These are phyloP conservation scores for Cyclotella choctawhatcheeana DNA, from an alignment of 108 stramenopile genomes.

Conservation along the genomic window DNA sequence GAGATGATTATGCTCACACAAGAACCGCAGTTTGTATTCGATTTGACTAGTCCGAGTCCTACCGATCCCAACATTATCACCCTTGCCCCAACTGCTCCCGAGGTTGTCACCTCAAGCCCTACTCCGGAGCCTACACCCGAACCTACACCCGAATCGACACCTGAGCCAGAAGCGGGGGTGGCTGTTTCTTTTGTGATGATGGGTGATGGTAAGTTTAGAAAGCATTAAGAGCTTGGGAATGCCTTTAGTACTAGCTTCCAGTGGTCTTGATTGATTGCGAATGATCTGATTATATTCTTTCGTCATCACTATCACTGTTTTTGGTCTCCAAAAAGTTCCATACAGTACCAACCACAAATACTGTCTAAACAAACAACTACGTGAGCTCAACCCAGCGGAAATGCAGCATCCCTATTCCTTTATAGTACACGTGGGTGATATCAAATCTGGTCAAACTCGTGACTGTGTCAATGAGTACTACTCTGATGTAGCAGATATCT, in stretches of 20 bases:
- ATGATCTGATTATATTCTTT: background rate
- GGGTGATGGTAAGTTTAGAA: slow-evolving; percentile 19
- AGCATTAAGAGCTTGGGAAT: background rate
- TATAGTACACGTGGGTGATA: slow-evolving; percentile 27
- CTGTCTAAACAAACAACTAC: slow-evolving; percentile 24
- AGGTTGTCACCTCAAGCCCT: background rate
- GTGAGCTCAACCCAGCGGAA: slow-evolving; percentile 10
- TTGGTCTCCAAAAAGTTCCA: background rate
- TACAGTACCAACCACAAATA: slow-evolving; percentile 25
- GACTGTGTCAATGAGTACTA: slow-evolving; percentile 12
- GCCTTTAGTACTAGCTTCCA: too few species aligned
- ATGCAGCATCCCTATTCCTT: slow-evolving; percentile 12
- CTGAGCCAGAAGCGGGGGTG: background rate
- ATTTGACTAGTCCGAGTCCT: too few species aligned
- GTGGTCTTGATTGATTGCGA: background rate
- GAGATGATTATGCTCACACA: background rate
- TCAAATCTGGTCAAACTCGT: slow-evolving; percentile 24
- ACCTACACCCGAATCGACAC: background rate
- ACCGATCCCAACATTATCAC: too few species aligned
- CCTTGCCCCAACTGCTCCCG: too few species aligned
- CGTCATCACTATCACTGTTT: background rate
- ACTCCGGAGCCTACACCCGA: background rate
- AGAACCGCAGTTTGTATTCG: too few species aligned
- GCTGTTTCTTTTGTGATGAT: slow-evolving; percentile 12
- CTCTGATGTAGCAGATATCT: slow-evolving; percentile 21